Base-by-base conservation (phyloP, 306 rosid genomes). In the Quercus wislizeni region DNA sequence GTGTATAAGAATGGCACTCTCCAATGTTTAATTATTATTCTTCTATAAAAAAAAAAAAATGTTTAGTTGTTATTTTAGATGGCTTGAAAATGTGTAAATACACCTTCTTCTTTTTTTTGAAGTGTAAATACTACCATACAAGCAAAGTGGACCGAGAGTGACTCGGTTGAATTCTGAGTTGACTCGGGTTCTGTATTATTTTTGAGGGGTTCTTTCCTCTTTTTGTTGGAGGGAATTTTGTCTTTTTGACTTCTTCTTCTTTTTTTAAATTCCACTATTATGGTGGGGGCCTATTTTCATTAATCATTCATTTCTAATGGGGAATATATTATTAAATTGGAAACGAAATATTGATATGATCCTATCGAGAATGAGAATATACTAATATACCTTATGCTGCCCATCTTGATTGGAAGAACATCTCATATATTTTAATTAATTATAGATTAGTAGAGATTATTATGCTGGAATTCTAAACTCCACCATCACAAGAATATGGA, bases 281-380 rank as follows among this genome's bases (percentile, higher is more conserved):
- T 12, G 31, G 25, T 23, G 28, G 18, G 64, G 43, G 52, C 38
- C 43, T 77, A 56, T 52, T 69, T 75, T 76, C 82, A 81, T 46
- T 57, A 70, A 80, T 12, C 17, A 49, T 49, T 49, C 54, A 49
- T 0, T 49, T 49, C 54, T 12, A 12, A 49, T 12, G 54, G 54
- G 54, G 54, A 49, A 49, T 49, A 49, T 12, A 12, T 46, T 46
- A 46, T 11, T 46, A 12, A 46, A 69, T 57, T 52, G 28, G 38
- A 23, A 30, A 75, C n/a, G 38, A 52, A 64, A 43, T 19, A 63
- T 27, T 13, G 76, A 77, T 81, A 76, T 84, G 82, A 68, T 76
- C 76, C 77, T 62, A 70, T 82, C 75, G 78, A 62, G 51, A n/a
- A 79, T 59, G 74, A 80, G 90, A 85, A 88, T 89, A 88, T 89